Base-by-base conservation (phyloP, 331 rosid genomes). In the Quercus phellos region DNA sequence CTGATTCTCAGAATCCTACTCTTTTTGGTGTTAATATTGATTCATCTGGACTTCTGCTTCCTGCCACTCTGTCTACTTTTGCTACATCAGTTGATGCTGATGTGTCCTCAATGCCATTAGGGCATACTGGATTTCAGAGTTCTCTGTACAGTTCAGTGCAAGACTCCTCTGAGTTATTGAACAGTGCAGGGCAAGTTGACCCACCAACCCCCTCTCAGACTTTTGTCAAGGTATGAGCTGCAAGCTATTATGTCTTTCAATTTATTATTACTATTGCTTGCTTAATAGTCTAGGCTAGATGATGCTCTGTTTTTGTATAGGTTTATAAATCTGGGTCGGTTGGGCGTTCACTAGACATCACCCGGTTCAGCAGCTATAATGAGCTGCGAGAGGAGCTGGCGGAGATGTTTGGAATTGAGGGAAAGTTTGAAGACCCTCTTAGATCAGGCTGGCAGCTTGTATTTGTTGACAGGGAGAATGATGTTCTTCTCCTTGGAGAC, bases 391-490 rank as follows among this genome's bases (percentile, higher is more conserved):
- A 90, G 85, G 97, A 90, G 85, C 89, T 93, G 87, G 91, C 85
- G 35, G 93, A 88, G 91, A 93, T 93, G 97, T 93, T 89, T 80
- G 94, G 94, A 53, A 93, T 93, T 17, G 97, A 90, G 96, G 97
- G 94, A 75, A 90, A 88, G 85, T 90, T 92, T 73, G 96, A 86
- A 87, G 94, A 89, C 80, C 91, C 91, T 90, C 91, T 80, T 93
- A 93, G 97, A 93, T 93, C 97, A 93, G 97, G 97, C 97, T 93
- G 97, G 97, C 97, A 93, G 97, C 97, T 93, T 93, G 97, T 93
- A 87, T 93, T 93, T 42, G 97, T 93, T 78, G 97, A 93, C 93
- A 89, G 93, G 97, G 97, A 93, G 97, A 74, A 93, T 58, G 97
- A 93, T 77, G 90, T 87, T 80, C 97, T 93, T 90, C 97, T 93